These are phyloP conservation scores for Jamesozyma jinghongensis DNA, from an alignment of 805 yeast genomes.

Conservation along the genomic window DNA sequence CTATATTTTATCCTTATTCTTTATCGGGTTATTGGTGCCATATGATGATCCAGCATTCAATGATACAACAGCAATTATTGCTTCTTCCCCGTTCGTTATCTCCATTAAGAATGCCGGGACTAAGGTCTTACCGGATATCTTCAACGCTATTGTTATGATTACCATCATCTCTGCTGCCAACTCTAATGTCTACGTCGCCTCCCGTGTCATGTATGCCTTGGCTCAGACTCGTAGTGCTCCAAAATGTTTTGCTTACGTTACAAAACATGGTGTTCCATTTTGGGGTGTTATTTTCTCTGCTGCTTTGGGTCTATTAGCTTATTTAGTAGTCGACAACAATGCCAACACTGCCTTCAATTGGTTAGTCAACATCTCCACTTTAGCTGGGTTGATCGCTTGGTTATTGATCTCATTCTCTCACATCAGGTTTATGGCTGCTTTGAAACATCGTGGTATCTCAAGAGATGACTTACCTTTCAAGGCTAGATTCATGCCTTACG, in stretches of 20 bases:
- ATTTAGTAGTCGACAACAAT: slow-evolving; percentile 40
- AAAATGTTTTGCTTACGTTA: slow-evolving; percentile 43
- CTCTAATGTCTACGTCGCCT: slow-evolving; percentile 65
- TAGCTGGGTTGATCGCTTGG: slow-evolving; percentile 64
- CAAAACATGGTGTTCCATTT: slow-evolving; percentile 52
- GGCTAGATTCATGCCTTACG: slow-evolving; percentile 54
- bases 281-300: slow-evolving; percentile 47
- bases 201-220: slow-evolving; percentile 57
- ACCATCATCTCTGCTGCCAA: slow-evolving; percentile 72
- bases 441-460: slow-evolving; percentile 50
- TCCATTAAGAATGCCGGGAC: slow-evolving; percentile 63
- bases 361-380: slow-evolving; percentile 58
- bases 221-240: slow-evolving; percentile 56
- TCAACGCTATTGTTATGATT: slow-evolving; percentile 59
- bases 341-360: slow-evolving; percentile 54
- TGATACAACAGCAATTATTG: slow-evolving; percentile 31
- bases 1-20: slow-evolving; percentile 51
- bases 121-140: slow-evolving; percentile 53
- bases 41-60: slow-evolving; percentile 44
- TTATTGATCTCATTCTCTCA: slow-evolving; percentile 50
- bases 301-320: slow-evolving; percentile 49
- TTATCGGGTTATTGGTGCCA: slow-evolving; percentile 58
- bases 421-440: slow-evolving; percentile 52
- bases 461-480: slow-evolving; percentile 60
- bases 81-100: slow-evolving; percentile 59